Evolutionary conservation across 148 eudicot species (phyloP), one percentile per base, ranked within the genome.

Genomic region (Camellia japonica): DNA sequence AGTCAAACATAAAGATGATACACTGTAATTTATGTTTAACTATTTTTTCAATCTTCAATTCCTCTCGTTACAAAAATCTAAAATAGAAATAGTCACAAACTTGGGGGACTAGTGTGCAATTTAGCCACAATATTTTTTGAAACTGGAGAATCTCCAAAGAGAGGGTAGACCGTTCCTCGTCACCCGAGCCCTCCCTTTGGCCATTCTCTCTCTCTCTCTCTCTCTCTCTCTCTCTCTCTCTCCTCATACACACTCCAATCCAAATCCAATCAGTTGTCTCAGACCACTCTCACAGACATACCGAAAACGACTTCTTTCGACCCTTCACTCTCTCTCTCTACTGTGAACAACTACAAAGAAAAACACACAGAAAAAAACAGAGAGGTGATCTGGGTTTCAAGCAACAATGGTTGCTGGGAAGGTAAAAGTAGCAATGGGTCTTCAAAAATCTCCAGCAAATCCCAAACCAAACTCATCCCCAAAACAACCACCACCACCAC

Each of bases 331-430:
- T 78, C 54, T 70, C 59, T 14, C 49, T 13, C 47, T 13, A 49
- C 52, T 7, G 52, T 49, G 3, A 49, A 3, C 5, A 4, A 4
- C 52, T 5, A 4, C 6, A 46, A 10, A n/a, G 55, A 6, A 2
- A 79, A n/a, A 74, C 7, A 74, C 23, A 49, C 19, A 38, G 77
- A 73, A 63, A 18, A 8, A 59, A 14, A 13, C 38, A 12, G 42
- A 7, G 52, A 49, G 52, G 6, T 46, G 20, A 18, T 18, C 19
- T 30, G 46, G 14, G 1, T 19, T 2, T 9, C 44, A 30, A 76
- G 44, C 84, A 77, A 83, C 79, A 73, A 95, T 93, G 98, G 97
- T 89, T 11, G 91, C 94, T 16, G 94, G 97, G 0, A 95, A 95
- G 77, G 93, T 93, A 0, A 93, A 89, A 77, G 70, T 77, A 23